Conservation (phyloP, 73 alveolate species). For the Urostyla sp. region DNA sequence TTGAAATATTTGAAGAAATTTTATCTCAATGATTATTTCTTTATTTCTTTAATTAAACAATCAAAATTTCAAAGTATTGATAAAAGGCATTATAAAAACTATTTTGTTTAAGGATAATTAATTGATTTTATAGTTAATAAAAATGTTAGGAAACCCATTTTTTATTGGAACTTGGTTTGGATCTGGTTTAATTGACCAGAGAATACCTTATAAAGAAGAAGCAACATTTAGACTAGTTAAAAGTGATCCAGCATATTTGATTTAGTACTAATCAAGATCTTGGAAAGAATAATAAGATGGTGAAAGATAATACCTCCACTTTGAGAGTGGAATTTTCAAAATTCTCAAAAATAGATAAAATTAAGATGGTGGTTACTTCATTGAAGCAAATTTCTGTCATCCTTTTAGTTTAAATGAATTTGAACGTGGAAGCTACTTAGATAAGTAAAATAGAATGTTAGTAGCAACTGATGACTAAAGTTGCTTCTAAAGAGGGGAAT, state of each 20-base stretch:
- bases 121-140: no score
- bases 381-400: slow-evolving; percentile 65
- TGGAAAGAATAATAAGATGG: neutral
- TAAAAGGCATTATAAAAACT: no score
- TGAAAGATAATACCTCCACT: slow-evolving; percentile 8
- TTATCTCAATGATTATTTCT: no score
- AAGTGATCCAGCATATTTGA: neutral
- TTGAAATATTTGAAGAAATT: no score
- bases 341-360: neutral
- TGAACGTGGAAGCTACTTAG: slow-evolving; percentile 38
- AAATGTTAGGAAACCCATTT: no score
- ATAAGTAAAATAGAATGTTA: neutral
- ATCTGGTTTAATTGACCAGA: neutral
- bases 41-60: no score
- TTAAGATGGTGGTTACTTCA: neutral
- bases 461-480: slow-evolving; percentile 18
- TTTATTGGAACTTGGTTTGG: no score
- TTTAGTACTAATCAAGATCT: neutral
- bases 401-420: slow-evolving; percentile 62
- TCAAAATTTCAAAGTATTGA: no score
- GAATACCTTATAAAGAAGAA: neutral
- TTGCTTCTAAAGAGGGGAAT: slow-evolving; percentile 50
- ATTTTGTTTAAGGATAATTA: no score
- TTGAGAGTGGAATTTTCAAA: slow-evolving; percentile 32
- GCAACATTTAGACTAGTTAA: neutral